Evolutionary conservation across 1,139 yeast genomes (phyloP).

Genomic region (Kurtzmaniella quercitrusa): DNA sequence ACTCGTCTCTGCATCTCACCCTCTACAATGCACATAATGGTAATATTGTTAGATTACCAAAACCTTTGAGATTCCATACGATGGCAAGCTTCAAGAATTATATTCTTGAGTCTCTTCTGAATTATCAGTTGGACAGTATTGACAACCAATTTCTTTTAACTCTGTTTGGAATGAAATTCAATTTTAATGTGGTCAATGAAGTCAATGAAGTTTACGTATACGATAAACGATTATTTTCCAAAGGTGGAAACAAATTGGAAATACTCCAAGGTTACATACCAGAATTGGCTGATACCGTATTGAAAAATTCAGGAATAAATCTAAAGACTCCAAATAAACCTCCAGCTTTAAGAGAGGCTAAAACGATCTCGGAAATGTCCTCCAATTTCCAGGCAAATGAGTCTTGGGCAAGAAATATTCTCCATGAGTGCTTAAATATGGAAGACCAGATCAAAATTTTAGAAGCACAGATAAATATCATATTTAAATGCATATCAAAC

Average conservation of each 20-base stretch:
- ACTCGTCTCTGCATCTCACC: constrained; percentile 22
- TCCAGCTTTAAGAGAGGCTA: neutral
- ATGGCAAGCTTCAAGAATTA: constrained; percentile 43
- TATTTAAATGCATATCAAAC: constrained; percentile 52
- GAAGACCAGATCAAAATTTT: constrained; percentile 19
- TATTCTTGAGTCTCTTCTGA: constrained; percentile 27
- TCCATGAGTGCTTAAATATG: constrained; percentile 17
- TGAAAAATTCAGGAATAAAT: neutral
- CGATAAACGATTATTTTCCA: constrained; percentile 51
- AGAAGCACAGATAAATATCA: constrained; percentile 29
- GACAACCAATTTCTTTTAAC: constrained; percentile 57
- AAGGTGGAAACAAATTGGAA: constrained; percentile 6
- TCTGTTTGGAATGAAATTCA: constrained; percentile 61
- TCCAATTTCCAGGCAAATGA: constrained; percentile 21
- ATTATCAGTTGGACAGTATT: constrained; percentile 30
- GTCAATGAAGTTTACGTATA: constrained; percentile 52
- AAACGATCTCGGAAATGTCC: constrained; percentile 18
- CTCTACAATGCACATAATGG: constrained; percentile 43
- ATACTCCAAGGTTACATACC: constrained; percentile 3
- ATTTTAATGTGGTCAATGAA: constrained; percentile 46
- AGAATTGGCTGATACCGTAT: constrained; percentile 4
- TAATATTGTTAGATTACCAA: constrained; percentile 28
- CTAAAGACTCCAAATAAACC: constrained; percentile 3
- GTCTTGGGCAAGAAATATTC: constrained; percentile 24
- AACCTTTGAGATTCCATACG: constrained; percentile 40